Conservation (phyloP, 2,329 filamentous ascomycete species). For the Aspergillus fumigatus region DNA sequence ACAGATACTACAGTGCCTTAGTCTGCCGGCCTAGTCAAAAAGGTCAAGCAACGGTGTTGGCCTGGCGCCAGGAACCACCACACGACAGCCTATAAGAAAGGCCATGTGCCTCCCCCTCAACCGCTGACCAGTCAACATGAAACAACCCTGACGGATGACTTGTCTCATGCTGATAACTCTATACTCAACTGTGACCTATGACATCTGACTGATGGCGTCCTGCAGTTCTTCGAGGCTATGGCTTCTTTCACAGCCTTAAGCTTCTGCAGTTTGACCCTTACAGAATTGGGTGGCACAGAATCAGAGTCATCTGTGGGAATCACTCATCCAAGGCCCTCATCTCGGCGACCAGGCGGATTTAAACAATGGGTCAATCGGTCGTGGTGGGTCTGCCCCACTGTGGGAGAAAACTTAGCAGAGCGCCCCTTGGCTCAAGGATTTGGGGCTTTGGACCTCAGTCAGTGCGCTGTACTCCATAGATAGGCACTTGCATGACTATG, state of each 20-base stretch:
- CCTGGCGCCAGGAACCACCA: constrained; percentile 17
- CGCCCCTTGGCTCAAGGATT: neutral
- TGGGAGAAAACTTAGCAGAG: neutral
- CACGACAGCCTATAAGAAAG: constrained; percentile 13
- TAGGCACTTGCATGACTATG: neutral
- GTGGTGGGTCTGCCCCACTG: neutral
- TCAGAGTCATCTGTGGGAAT: neutral
- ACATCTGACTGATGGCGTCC: neutral
- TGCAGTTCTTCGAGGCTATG: neutral
- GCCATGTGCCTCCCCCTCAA: constrained; percentile 8
- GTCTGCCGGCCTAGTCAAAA: neutral
- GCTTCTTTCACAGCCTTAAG: neutral
- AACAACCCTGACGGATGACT: constrained; percentile 9
- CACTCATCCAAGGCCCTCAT: neutral
- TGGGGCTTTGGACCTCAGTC: neutral
- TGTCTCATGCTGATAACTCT: constrained; percentile 8
- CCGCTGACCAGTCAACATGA: constrained; percentile 15
- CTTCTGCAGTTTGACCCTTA: neutral
- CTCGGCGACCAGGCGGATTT: neutral
- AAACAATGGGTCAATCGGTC: neutral
- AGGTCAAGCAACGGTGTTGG: constrained; percentile 5
- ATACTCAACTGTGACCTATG: neutral
- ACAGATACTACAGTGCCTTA: neutral
- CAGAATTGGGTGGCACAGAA: neutral
- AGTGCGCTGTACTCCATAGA: neutral